Evolutionary conservation across 208 protist species (phyloP).

Genomic region (Herpetomonas samuelpessoai): DNA sequence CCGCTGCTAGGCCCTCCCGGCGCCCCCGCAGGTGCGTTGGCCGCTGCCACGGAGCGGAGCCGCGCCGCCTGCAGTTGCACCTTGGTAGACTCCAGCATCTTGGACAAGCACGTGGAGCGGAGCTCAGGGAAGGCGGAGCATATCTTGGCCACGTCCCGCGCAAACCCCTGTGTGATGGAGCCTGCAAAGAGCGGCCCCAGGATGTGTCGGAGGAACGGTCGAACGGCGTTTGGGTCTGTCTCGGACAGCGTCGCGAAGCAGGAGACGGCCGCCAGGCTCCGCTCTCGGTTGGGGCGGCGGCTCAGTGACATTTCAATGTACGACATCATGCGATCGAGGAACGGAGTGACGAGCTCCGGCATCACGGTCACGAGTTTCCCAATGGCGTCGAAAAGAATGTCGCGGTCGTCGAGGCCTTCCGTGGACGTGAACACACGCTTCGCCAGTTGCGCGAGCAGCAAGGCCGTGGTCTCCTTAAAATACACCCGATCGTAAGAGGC

Average conservation of each 20-base stretch:
- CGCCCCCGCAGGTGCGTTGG: not conserved
- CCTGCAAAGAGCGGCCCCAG: conserved; percentile 75
- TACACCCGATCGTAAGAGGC: conserved; percentile 64
- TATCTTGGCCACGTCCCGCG: conserved; percentile 79
- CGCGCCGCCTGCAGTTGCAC: conserved; percentile 36
- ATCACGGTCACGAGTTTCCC: conserved; percentile 54
- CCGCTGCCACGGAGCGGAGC: conserved; percentile 12
- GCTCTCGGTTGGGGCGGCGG: conserved; percentile 40
- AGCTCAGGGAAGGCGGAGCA: conserved; percentile 88
- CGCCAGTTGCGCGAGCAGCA: conserved; percentile 39
- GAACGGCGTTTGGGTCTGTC: conserved; percentile 62
- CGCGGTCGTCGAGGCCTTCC: conserved; percentile 47
- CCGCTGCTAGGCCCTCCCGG: not conserved
- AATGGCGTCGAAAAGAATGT: conserved; percentile 61
- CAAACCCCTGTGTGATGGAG: conserved; percentile 65
- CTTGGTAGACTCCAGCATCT: conserved; percentile 83
- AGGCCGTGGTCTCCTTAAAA: conserved; percentile 56
- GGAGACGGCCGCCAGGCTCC: conserved; percentile 73
- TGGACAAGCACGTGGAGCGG: conserved; percentile 82
- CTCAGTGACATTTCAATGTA: conserved; percentile 74
- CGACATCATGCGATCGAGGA: conserved; percentile 72
- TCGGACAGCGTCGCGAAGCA: conserved; percentile 83
- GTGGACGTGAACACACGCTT: conserved; percentile 41
- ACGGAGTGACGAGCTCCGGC: conserved; percentile 59
- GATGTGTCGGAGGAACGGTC: conserved; percentile 75